Percentiles rank a stretch among this genome's conserved stretches.
These are phyloP conservation scores for Zea mays DNA, from an alignment of 176 grass and related monocot species.

Conservation along the genomic window DNA sequence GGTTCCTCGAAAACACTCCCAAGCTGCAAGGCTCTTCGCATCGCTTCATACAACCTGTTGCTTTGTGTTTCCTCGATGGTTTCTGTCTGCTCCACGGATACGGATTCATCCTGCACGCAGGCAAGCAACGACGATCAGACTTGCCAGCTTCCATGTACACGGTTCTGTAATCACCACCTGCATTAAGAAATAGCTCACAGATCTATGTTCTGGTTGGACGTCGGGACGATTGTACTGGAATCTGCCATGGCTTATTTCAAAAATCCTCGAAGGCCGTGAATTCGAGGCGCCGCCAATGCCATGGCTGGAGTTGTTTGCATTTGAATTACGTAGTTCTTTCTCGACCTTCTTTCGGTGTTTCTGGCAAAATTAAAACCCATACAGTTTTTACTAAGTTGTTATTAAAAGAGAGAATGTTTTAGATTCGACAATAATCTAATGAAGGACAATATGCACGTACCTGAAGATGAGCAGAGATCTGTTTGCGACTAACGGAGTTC, in stretches of 20 bases:
- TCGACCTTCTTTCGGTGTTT: constrained; percentile 31
- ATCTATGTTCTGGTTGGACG: neutral
- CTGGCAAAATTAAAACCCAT: neutral
- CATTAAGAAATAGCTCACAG: constrained; percentile 10
- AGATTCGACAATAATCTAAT: neutral
- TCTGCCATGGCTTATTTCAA: neutral
- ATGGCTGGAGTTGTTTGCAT: neutral
- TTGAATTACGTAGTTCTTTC: neutral
- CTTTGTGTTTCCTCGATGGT: neutral
- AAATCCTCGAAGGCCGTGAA: neutral
- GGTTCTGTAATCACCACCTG: neutral
- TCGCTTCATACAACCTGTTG: neutral
- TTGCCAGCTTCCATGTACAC: neutral
- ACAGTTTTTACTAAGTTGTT: neutral
- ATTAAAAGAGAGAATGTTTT: neutral
- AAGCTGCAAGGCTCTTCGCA: constrained; percentile 27
- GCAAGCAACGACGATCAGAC: neutral
- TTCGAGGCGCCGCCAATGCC: neutral
- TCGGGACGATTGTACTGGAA: neutral
- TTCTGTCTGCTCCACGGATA: neutral
- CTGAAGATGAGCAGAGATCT: constrained; percentile 43
- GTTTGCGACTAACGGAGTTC: constrained; percentile 1
- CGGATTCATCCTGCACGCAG: neutral
- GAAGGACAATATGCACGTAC: neutral
- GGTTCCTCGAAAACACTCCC: constrained; percentile 12